Evolutionary conservation across 768 basidiomycete genomes (phyloP), one percentile per base, ranked within the genome.

Genomic region (Symmetrospora coprosmae): DNA sequence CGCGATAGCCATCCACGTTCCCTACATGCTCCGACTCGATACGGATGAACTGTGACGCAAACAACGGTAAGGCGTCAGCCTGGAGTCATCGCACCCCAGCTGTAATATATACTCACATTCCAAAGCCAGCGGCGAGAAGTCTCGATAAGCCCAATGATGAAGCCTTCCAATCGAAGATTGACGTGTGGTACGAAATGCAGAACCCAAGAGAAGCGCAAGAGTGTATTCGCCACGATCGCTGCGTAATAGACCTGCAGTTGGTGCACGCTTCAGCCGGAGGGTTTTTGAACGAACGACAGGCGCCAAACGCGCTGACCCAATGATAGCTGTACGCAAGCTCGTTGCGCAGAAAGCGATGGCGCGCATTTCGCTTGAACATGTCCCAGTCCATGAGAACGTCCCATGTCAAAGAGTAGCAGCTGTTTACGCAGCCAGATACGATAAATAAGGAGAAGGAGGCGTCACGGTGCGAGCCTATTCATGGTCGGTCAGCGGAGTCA

Each of bases 331-430:
- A 94, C 1, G 86, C 74, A 28, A 92, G 73, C 35, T 91, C 85
- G 3, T 75, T 71, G 16, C 92, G 81, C 2, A 96, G 77, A 37
- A 86, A 74, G n/a, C 74, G 78, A 64, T 84, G 76, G 23, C 66
- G 61, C 75, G 81, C 2, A 78, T 75, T 56, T 40, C 46, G 45
- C 27, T 79, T 76, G 37, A 87, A 74, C 41, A 97, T 69, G 1
- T 85, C 86, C 91, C 92, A 96, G 71, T 96, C 91, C 80, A 91
- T 85, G 8, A 83, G 68, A 31, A 88, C n/a, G n/a, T n/a, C n/a
- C n/a, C n/a, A n/a, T n/a, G n/a, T n/a, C n/a, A n/a, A 77, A 4
- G 81, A 80, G 71, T 94, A 99, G 1, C 78, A 60, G 0, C 88
- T 78, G 67, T 81, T 82, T 39, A 80, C 66, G 8, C 78, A 76